These are phyloP conservation scores for Eutypella sp. DNA, from an alignment of 2,329 filamentous ascomycete species.

Conservation along the genomic window DNA sequence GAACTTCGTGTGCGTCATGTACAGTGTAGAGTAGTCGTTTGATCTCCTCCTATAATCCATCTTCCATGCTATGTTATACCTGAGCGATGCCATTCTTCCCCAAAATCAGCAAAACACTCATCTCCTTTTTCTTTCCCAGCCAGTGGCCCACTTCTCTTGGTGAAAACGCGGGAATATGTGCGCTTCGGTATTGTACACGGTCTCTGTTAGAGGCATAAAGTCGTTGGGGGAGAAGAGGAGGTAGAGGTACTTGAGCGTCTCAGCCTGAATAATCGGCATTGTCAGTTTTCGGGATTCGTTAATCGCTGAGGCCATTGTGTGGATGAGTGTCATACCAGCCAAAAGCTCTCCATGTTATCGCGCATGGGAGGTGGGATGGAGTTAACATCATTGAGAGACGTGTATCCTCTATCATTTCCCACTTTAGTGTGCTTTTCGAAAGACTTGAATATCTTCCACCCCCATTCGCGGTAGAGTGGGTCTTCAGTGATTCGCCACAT, in stretches of 20 bases:
- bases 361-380: conserved; percentile 61
- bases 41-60: too few species aligned
- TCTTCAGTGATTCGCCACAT: conserved; percentile 97
- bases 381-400: conserved; percentile 37
- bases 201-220: conserved; percentile 12
- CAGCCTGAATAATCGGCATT: conserved; percentile 6
- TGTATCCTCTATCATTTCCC: conserved; percentile 69
- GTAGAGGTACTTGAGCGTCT: conserved; percentile 20
- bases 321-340: conserved; percentile 66
- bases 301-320: too few species aligned
- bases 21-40: too few species aligned
- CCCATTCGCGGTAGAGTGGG: conserved; percentile 81
- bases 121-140: conserved; percentile 5
- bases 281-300: not conserved
- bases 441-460: conserved; percentile 93
- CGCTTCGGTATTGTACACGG: conserved; percentile 20
- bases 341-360: conserved; percentile 97
- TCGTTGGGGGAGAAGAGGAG: conserved; percentile 16
- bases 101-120: too few species aligned
- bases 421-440: conserved; percentile 80
- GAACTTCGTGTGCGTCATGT: too few species aligned
- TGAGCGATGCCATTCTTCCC: too few species aligned
- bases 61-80: too few species aligned
- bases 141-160: conserved; percentile 9
- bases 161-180: conserved; percentile 14